Evolutionary conservation across 129 eudicot species (phyloP).

Genomic region (Escallonia herrerae): DNA sequence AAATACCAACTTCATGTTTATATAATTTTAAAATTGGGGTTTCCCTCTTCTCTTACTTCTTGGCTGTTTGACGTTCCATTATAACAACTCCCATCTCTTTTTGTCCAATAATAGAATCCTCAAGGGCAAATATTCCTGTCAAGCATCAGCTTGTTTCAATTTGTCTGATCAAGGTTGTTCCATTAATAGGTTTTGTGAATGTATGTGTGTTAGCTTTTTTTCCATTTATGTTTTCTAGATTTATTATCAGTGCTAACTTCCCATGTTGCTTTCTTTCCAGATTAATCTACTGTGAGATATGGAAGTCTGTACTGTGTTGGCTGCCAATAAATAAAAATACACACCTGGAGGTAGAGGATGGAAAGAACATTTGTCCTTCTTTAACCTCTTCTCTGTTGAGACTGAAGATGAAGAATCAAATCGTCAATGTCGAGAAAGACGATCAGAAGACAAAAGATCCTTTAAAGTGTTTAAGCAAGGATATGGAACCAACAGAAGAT

Average conservation of each 20-base stretch:
- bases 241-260: neutral
- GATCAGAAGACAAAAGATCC: conserved; percentile 16
- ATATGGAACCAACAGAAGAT: conserved; percentile 25
- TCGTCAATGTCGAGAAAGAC: conserved; percentile 19
- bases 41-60: neutral
- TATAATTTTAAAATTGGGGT: neutral
- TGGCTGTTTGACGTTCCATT: neutral
- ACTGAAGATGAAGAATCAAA: conserved; percentile 34
- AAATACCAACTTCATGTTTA: neutral
- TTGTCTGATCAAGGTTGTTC: too few species aligned
- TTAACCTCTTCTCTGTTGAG: conserved; percentile 14
- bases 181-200: neutral
- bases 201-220: neutral
- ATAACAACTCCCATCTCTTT: too few species aligned
- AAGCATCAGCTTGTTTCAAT: too few species aligned
- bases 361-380: conserved; percentile 3
- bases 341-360: conserved; percentile 6
- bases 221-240: neutral
- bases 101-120: too few species aligned
- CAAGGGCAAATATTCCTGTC: too few species aligned
- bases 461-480: conserved; percentile 9
- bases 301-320: conserved; percentile 5
- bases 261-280: conserved; percentile 13
- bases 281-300: neutral
- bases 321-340: neutral